Base-by-base conservation (phyloP, 495 filamentous ascomycete species). In the Penicillium cinerascens region DNA sequence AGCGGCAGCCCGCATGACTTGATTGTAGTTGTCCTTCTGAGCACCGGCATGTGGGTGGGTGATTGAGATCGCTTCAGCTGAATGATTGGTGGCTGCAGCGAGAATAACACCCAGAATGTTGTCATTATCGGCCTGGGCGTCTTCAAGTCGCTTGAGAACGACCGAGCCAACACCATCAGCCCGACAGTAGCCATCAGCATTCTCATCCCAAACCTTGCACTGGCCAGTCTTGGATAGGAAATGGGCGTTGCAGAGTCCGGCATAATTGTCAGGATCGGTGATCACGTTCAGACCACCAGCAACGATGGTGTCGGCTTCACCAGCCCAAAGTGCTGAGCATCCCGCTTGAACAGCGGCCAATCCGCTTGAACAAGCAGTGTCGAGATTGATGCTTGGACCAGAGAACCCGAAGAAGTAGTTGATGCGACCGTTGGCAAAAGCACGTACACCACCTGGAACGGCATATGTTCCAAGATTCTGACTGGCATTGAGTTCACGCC, bases 391-490 rank as follows among this genome's bases (percentile, higher is more conserved):
- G 43, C 82, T 87, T 1, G 86, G 86, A 2, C 88, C 88, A 37
- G 75, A 80, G 59, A 85, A 87, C 25, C 80, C 82, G 53, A 87
- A 84, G 18, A 41, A 39, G 27, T 55, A 55, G 11, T 55, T 52
- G 60, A 83, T 82, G 47, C 77, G 77, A 6, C 59, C 85, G 0
- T 83, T 82, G 0, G 80, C 80, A 50, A 91, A 91, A 3, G 87
- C 88, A 15, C 87, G 79, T 4, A 82, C 77, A 56, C 82, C 85
- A 36, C 88, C 88, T 0, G 88, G 84, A 57, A 90, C 87, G 70
- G 75, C 89, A 64, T 92, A 91, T 1, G 86, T 90, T 61, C 89
- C 86, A 27, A 92, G 79, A 44, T 89, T 82, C 54, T 91, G 78
- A 2, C 78, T 79, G 16, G 81, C 79, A 56, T 89, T 88, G 44